A percentile compares a stretch with the other conserved stretches of the same genome.
Conservation (phyloP, 352 stramenopile species). For the Globisporangium abappressorium region DNA sequence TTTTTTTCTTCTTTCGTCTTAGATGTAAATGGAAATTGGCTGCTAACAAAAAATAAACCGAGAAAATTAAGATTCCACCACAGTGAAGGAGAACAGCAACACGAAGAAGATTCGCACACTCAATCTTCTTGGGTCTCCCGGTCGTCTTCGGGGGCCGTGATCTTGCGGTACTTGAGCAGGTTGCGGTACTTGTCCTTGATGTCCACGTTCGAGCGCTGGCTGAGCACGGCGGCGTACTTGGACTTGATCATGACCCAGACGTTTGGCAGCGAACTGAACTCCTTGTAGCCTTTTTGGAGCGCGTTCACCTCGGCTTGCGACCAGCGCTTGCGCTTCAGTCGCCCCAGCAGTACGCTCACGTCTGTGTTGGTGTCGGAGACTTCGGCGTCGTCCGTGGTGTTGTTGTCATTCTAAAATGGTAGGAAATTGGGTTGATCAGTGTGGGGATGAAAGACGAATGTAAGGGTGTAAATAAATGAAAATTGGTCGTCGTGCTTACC, state of each 20-base stretch:
- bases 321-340: slow-evolving; percentile 45
- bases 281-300: slow-evolving; percentile 51
- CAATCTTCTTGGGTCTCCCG: not conserved
- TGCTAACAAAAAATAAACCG: slow-evolving; percentile 14
- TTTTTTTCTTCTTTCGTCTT: slow-evolving; percentile 11
- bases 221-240: slow-evolving; percentile 44
- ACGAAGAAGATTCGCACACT: not conserved
- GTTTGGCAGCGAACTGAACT: slow-evolving; percentile 47
- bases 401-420: not conserved
- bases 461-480: no score
- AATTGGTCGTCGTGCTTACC: not conserved
- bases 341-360: slow-evolving; percentile 14
- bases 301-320: slow-evolving; percentile 50
- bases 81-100: not conserved
- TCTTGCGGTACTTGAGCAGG: slow-evolving; percentile 42
- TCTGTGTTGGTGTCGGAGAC: slow-evolving; percentile 6
- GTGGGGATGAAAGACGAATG: no score
- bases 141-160: slow-evolving; percentile 1
- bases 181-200: slow-evolving; percentile 87
- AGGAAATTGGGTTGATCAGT: not conserved
- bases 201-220: slow-evolving; percentile 63
- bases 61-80: slow-evolving; percentile 11
- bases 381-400: slow-evolving; percentile 9
- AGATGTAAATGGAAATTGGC: slow-evolving; percentile 14
- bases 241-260: slow-evolving; percentile 72